Evolutionary conservation across 352 stramenopile species (phyloP).

Genomic region (Phytophthora foliorum): DNA sequence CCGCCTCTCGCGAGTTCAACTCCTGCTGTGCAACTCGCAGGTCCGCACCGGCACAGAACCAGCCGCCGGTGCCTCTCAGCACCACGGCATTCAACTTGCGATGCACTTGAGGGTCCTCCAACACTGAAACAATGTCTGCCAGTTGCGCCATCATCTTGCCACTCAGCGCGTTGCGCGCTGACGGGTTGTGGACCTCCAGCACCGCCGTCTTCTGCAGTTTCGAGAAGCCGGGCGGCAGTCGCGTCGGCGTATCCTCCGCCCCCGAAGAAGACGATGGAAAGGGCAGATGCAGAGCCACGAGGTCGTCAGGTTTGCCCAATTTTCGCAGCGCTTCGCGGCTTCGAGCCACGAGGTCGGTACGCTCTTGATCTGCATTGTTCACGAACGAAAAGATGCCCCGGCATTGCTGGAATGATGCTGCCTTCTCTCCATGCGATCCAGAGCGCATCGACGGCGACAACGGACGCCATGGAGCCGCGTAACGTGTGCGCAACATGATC

Average conservation of each 20-base stretch:
- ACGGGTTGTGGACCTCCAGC: conserved; percentile 76
- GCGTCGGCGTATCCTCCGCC: background rate
- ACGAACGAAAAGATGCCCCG: conserved; percentile 63
- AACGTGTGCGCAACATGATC: no score
- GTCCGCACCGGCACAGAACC: conserved; percentile 90
- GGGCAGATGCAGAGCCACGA: conserved; percentile 42
- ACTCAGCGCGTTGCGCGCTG: conserved; percentile 78
- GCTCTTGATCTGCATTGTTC: conserved; percentile 40
- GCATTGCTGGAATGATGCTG: conserved; percentile 2
- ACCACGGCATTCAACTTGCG: conserved; percentile 70
- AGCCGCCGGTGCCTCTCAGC: conserved; percentile 59
- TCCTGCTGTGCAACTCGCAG: conserved; percentile 81
- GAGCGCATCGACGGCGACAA: background rate
- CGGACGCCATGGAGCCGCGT: background rate
- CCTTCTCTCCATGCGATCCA: background rate
- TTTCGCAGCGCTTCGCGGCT: conserved; percentile 57
- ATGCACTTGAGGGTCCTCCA: conserved; percentile 68
- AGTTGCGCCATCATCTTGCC: conserved; percentile 93
- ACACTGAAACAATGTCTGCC: conserved; percentile 61
- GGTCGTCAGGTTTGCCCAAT: conserved; percentile 49
- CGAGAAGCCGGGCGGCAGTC: conserved; percentile 15
- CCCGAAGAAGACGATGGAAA: conserved; percentile 14
- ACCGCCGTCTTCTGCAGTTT: conserved; percentile 58
- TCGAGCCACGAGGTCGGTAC: conserved; percentile 36
- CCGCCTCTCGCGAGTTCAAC: conserved; percentile 72